Base-by-base conservation (phyloP, 2,329 filamentous ascomycete species). In the Alternaria viburni region DNA sequence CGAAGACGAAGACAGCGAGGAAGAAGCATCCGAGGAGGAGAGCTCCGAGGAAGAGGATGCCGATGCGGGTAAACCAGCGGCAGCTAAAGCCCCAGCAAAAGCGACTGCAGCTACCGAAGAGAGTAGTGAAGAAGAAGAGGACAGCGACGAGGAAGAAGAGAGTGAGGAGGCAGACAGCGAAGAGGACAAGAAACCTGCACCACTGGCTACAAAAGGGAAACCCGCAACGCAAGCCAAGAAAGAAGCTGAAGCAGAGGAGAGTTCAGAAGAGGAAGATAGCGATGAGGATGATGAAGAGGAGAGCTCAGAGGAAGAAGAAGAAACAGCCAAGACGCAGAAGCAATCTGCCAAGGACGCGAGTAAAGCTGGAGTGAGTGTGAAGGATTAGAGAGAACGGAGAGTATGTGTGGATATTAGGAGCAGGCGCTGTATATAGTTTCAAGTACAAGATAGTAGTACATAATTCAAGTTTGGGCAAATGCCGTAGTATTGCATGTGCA, bases 311-410 rank as follows among this genome's bases (percentile, higher is more conserved):
- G 61, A 69, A 49, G 64, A 68, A 47, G 61, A 54, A 7, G 54
- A 65, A 4, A 28, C 19, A 21, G 19, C 49, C 23, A 66, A 72
- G 57, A 71, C 69, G 28, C 73, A 77, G 57, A 59, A 68, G 7
- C 73, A 77, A 57, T 62, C 66, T 36, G 67, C 72, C 1, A 74
- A 71, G 41, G 72, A 70, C n/a, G 71, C 68, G 1, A 66, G 54
- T 4, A 77, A 77, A 57, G 80, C 79, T 2, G 72, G 73, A 10
- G 75, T 74, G 57, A 80, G 78, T 58, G 80, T 81, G 5, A 72
- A 81, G 58, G 79, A 81, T 56, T 81, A 59, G 30, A 17, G 15
- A 19, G 12, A 17, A 19, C 3, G 13, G 3, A 19, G 9, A 12
- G 12, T 1, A 52, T 52, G 17, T 30, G 13, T 21, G n/a, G 44